These are phyloP conservation scores for Leishmania major DNA, from an alignment of 208 protist genomes.

Conservation along the genomic window DNA sequence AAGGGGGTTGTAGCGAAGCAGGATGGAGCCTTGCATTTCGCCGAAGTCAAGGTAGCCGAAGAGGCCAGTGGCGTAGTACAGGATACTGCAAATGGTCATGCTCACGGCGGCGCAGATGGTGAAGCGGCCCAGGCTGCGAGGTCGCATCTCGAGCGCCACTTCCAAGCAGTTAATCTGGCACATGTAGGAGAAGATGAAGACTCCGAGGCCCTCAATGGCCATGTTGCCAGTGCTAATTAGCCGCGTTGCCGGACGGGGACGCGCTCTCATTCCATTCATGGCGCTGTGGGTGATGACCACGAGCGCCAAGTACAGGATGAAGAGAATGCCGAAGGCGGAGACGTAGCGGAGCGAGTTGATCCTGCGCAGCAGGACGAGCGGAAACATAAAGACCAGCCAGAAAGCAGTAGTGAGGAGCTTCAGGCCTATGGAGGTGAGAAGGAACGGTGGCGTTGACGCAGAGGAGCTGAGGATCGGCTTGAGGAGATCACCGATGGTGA, in stretches of 20 bases:
- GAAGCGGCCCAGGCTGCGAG: slow-evolving; percentile 27
- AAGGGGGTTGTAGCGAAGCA: slow-evolving; percentile 50
- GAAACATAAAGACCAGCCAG: slow-evolving; percentile 58
- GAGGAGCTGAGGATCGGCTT: slow-evolving; percentile 28
- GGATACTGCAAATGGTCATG: slow-evolving; percentile 45
- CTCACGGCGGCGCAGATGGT: slow-evolving; percentile 26
- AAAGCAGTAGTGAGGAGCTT: slow-evolving; percentile 28
- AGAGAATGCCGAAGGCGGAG: slow-evolving; percentile 44
- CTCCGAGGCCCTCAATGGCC: slow-evolving; percentile 37
- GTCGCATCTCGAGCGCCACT: slow-evolving; percentile 45
- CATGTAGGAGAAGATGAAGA: slow-evolving; percentile 64
- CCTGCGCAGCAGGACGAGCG: slow-evolving; percentile 45
- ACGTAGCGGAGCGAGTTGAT: slow-evolving; percentile 74
- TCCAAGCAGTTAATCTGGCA: slow-evolving; percentile 62
- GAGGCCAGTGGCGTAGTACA: slow-evolving; percentile 61
- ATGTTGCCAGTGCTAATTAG: slow-evolving; percentile 33
- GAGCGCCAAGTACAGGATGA: slow-evolving; percentile 59
- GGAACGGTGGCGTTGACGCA: slow-evolving; percentile 18
- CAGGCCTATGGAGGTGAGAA: slow-evolving; percentile 12
- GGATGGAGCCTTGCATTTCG: slow-evolving; percentile 36
- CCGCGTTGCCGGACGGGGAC: slow-evolving; percentile 5
- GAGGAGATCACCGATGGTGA: slow-evolving; percentile 52
- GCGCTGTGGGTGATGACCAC: slow-evolving; percentile 50
- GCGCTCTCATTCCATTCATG: slow-evolving; percentile 36
- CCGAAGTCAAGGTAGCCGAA: slow-evolving; percentile 78